A percentile compares a stretch with the other conserved stretches of the same genome.
phyloP scores from a whole-genome alignment of 2,329 filamentous ascomycete species.

The Clathrospora elynae region DNA sequence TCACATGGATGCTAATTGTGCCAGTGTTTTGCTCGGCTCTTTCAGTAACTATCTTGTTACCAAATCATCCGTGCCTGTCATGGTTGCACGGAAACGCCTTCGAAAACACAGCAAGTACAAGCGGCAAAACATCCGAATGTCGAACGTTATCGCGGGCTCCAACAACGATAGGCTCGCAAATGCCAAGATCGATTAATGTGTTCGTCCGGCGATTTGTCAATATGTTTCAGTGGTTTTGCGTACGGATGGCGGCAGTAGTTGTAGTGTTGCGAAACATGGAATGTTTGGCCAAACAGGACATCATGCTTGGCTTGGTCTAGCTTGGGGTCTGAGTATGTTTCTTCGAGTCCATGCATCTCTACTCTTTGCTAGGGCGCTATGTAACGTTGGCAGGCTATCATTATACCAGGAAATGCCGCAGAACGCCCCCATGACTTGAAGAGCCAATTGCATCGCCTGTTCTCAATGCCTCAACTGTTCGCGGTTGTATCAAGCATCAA shows the following conservation, averaged over 20 bases:
- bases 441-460: conserved; percentile 5
- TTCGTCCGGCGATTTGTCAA: conserved; percentile 44
- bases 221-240: conserved; percentile 28
- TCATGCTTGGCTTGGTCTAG: conserved; percentile 27
- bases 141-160: conserved; percentile 80
- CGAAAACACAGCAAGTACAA: conserved; percentile 85
- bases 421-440: conserved; percentile 9
- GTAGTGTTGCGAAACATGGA: conserved; percentile 39
- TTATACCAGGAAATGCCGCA: conserved; percentile 24
- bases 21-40: conserved; percentile 87
- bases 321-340: conserved; percentile 28
- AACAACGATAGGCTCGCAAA: conserved; percentile 68
- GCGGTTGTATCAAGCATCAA: neutral
- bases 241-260: conserved; percentile 15
- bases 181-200: conserved; percentile 71
- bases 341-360: conserved; percentile 15
- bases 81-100: conserved; percentile 92
- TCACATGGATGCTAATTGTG: conserved; percentile 30
- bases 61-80: conserved; percentile 94
- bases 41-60: conserved; percentile 98
- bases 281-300: conserved; percentile 35
- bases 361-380: conserved; percentile 17
- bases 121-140: conserved; percentile 70
- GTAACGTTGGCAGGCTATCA: conserved; percentile 20
- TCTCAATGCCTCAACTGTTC: conserved; percentile 5